These are phyloP conservation scores for Thymus quinquecostatus DNA, from an alignment of 257 asterid genomes.

Conservation along the genomic window DNA sequence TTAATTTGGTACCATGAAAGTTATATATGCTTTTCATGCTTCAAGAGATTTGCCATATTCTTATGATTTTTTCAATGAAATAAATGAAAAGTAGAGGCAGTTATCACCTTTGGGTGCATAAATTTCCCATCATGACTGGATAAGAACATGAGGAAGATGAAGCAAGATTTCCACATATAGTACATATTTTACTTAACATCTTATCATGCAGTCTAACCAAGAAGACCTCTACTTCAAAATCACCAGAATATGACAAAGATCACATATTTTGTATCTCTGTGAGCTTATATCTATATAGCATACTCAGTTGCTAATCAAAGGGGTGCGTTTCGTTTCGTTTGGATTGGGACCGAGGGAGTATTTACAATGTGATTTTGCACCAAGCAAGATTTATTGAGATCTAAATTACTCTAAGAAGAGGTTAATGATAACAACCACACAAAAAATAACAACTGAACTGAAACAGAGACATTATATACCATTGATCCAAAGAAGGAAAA, in stretches of 20 bases:
- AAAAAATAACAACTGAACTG: neutral
- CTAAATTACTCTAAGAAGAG: neutral
- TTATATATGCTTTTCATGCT: neutral
- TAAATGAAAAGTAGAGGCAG: conserved; percentile 4
- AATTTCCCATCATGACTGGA: neutral
- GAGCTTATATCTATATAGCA: neutral
- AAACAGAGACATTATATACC: neutral
- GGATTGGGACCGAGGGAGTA: too few species aligned
- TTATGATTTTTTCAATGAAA: neutral
- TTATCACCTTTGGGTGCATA: conserved; percentile 12
- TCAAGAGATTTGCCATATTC: conserved; percentile 9
- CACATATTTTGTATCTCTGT: neutral
- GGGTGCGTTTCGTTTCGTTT: too few species aligned
- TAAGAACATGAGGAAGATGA: neutral
- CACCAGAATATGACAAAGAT: neutral
- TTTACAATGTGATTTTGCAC: neutral
- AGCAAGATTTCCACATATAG: neutral
- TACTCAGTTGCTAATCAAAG: neutral
- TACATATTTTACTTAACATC: neutral
- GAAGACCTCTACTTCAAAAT: neutral
- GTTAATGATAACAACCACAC: neutral
- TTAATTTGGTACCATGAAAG: conserved; percentile 17
- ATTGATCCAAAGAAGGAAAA: neutral
- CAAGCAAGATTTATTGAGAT: neutral
- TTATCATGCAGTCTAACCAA: neutral